These are phyloP conservation scores for Musa troglodytarum DNA, from an alignment of 176 grass and related monocot species.

Conservation along the genomic window DNA sequence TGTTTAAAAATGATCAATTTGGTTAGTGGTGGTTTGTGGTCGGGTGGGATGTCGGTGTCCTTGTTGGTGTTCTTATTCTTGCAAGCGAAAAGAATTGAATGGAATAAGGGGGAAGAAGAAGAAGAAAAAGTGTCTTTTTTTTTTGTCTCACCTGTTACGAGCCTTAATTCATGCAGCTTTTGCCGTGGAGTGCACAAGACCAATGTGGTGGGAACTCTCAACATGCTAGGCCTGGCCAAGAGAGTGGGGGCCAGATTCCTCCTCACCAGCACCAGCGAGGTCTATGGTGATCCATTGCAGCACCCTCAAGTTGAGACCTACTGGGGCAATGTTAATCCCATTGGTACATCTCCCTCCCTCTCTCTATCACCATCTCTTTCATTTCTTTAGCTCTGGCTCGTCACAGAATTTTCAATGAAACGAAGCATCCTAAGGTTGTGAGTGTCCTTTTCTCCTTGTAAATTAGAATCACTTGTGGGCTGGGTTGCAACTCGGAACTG, in stretches of 20 bases:
- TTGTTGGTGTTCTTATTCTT: background rate
- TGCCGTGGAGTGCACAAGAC: constrained; percentile 55
- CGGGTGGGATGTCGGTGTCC: background rate
- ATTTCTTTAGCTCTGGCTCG: background rate
- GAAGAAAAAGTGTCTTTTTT: background rate
- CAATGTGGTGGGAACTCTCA: constrained; percentile 84
- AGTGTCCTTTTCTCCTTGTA: no score
- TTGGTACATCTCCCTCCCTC: constrained; percentile 36
- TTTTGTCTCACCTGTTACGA: background rate
- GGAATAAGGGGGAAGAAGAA: background rate
- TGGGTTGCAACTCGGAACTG: no score
- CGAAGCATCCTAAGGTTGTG: no score
- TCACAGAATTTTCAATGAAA: no score
- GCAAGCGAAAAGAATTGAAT: background rate
- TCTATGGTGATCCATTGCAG: constrained; percentile 88
- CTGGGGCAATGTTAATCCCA: constrained; percentile 97
- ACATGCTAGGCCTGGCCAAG: constrained; percentile 95
- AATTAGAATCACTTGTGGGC: no score
- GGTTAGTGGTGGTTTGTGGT: background rate
- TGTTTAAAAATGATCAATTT: no score
- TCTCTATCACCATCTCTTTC: background rate
- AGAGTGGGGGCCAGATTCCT: constrained; percentile 72
- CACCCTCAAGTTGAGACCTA: constrained; percentile 95
- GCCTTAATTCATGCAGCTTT: constrained; percentile 35
- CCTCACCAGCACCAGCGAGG: constrained; percentile 91